Base-by-base conservation (phyloP, 306 rosid species). In the Aeschynomene evenia region DNA sequence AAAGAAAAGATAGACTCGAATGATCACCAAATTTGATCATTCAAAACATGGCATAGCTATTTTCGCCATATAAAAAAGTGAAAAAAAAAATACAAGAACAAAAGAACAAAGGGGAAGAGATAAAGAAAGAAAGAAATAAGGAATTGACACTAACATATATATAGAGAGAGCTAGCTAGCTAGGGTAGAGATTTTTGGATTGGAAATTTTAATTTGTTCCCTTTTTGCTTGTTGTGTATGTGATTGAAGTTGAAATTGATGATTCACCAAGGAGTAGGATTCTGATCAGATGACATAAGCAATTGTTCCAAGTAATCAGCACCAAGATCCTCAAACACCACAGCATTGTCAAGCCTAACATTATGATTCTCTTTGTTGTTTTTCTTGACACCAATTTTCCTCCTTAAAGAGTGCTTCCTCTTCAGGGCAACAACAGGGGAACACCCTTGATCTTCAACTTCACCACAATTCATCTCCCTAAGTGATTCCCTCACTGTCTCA, bases 261-360 rank as follows among this genome's bases (percentile, higher is more conserved):
- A 70, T 42, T 66, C 75, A 75, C 68, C 58, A 31, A 19, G 82
- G 9, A 42, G 8, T 16, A 22, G 76, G 83, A 52, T 20, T 26
- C 68, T 80, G 70, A 23, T 85, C 87, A 10, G 89, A 87, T 13
- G 87, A 84, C 20, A 63, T 82, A 55, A 95, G 63, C 21, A 95
- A 81, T 72, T 91, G 91, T 79, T 95, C 99, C 72, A 95, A 89
- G 67, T 95, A 91, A 75, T 95, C 97, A 24, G 91, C 29, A 24
- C 99, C 99, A 2, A 95, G 86, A 77, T 95, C 99, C 78, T 91
- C 95, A 18, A 91, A 85, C 63, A 91, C 99, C 43, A 95, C 85
- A 16, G 87, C 87, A 84, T 84, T 88, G 11, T 86, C 84, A 1
- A 90, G 37, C 71, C 76, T 69, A 39, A 64, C 61, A 40, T 82